A percentile compares a stretch with the other conserved stretches of the same genome.
Conservation (phyloP, 179 eudicot genomes). For the Nepenthes alata region DNA sequence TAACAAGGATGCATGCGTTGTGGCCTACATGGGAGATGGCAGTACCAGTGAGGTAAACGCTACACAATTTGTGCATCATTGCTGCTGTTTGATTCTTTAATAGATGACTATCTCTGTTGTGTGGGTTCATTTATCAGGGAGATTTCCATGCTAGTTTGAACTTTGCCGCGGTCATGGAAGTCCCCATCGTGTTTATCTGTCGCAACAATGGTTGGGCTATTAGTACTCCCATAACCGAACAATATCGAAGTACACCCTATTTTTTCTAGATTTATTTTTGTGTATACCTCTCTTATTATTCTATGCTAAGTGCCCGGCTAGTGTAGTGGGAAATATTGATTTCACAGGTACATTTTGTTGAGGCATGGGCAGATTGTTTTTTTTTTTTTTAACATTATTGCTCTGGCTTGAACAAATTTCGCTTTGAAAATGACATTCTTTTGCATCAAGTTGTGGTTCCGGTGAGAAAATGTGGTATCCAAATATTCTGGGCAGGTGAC, state of each 20-base stretch:
- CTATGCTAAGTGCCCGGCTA: not conserved
- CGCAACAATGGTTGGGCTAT: slow-evolving; percentile 98
- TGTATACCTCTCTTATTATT: not conserved
- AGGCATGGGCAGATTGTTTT: not conserved
- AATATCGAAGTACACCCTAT: slow-evolving; percentile 50
- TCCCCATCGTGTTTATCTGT: slow-evolving; percentile 70
- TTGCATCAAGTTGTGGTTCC: no score
- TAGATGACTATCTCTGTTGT: no score
- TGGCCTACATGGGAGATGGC: slow-evolving; percentile 81
- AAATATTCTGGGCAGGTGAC: slow-evolving; percentile 37
- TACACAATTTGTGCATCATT: not conserved
- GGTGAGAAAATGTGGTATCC: no score
- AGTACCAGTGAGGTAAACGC: slow-evolving; percentile 64
- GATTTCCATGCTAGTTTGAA: slow-evolving; percentile 64
- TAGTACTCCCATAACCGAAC: slow-evolving; percentile 68
- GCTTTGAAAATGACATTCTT: not conserved
- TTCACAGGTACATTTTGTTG: not conserved
- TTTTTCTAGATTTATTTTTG: no score
- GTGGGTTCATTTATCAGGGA: not conserved
- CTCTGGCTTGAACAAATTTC: not conserved
- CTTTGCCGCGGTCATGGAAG: slow-evolving; percentile 87
- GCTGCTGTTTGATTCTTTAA: not conserved
- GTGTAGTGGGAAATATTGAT: not conserved
- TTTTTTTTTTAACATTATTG: not conserved
- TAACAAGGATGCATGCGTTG: slow-evolving; percentile 61